phyloP scores from a whole-genome alignment of 2,329 filamentous ascomycete species.

The Arachnomyces sp. region DNA sequence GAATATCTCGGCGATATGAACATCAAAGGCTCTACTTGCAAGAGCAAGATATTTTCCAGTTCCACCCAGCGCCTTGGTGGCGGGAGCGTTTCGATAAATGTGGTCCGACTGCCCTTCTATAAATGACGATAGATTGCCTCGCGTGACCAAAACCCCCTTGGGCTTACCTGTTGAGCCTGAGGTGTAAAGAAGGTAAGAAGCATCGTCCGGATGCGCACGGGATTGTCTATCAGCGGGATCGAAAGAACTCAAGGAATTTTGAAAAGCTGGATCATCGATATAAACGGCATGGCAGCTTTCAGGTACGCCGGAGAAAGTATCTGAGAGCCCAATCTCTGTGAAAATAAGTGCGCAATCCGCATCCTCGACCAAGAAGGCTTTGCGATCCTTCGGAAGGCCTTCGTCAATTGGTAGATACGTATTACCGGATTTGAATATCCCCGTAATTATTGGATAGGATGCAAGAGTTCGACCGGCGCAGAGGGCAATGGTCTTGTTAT shows the following conservation, averaged over 20 bases:
- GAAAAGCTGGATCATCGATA: conserved; percentile 16
- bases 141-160: conserved; percentile 93
- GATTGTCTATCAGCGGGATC: conserved; percentile 12
- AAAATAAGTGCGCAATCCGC: conserved; percentile 22
- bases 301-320: conserved; percentile 14
- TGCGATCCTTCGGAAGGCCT: conserved; percentile 22
- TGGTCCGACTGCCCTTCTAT: conserved; percentile 23
- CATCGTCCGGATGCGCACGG: conserved; percentile 13
- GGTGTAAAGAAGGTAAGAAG: conserved; percentile 64
- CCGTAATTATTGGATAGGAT: conserved; percentile 23
- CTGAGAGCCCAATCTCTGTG: conserved; percentile 15
- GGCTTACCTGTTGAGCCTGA: conserved; percentile 93
- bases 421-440: conserved; percentile 28
- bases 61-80: conserved; percentile 17
- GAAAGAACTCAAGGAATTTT: conserved; percentile 12
- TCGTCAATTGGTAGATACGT: conserved; percentile 29
- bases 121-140: conserved; percentile 20
- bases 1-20: conserved; percentile 24
- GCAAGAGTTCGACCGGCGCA: conserved; percentile 20
- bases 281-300: conserved; percentile 15
- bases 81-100: conserved; percentile 17
- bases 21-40: conserved; percentile 27
- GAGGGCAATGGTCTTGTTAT: conserved; percentile 21
- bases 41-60: conserved; percentile 26
- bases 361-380: conserved; percentile 22